Percentiles rank a stretch among this genome's conserved stretches.
Conservation (phyloP, 345 rosid genomes). For the Cardiospermum halicacabum region DNA sequence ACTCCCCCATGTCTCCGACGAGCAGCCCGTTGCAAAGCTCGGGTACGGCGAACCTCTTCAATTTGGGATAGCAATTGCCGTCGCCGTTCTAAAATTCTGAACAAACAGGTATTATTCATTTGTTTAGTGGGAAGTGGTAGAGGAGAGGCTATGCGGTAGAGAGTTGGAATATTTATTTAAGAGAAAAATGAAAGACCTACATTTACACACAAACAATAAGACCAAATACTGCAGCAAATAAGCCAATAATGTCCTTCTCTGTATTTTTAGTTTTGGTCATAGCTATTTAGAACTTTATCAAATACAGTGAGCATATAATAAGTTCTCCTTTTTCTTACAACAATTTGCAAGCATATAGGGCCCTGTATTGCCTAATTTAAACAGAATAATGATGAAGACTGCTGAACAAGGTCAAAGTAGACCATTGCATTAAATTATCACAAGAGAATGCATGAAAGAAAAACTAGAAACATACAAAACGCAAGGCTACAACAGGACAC, state of each 20-base stretch:
- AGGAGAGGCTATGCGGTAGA: neutral
- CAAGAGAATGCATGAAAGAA: neutral
- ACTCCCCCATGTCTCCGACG: conserved; percentile 58
- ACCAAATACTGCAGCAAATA: neutral
- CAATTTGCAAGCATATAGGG: conserved; percentile 1
- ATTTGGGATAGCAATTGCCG: conserved; percentile 60
- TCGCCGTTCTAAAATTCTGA: conserved; percentile 73
- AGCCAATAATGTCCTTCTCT: neutral
- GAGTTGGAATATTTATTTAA: neutral
- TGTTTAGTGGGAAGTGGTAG: neutral
- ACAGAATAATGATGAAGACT: neutral
- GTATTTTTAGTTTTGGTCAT: neutral
- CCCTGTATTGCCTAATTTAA: neutral
- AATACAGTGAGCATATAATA: neutral
- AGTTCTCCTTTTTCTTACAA: neutral
- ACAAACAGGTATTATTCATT: neutral
- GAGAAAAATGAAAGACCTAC: neutral
- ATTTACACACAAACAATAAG: conserved; percentile 10
- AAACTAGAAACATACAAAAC: neutral
- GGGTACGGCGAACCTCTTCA: conserved; percentile 79
- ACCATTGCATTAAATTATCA: neutral
- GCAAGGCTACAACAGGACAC: neutral
- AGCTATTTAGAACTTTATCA: neutral
- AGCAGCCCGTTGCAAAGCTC: conserved; percentile 80
- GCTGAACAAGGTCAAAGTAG: neutral